Base-by-base conservation (phyloP, 2,329 filamentous ascomycete species). In the Thielaviopsis euricoi region DNA sequence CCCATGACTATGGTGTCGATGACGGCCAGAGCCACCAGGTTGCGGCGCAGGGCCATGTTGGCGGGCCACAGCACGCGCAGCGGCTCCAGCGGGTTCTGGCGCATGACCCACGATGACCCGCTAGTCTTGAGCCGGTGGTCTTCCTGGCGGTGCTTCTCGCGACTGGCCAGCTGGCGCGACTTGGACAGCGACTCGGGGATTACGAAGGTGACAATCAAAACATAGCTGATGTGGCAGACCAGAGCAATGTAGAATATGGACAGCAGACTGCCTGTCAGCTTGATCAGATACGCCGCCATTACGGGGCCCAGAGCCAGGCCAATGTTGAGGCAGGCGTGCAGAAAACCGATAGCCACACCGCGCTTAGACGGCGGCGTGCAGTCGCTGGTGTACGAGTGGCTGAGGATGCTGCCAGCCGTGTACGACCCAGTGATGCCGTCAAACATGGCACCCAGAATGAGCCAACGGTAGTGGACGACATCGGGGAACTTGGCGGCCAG, bases 341-440 rank as follows among this genome's bases (percentile, higher is more conserved):
- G 85, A 67, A 90, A 91, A 6, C 89, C 90, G 68, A 97, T 93
- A 4, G 83, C 81, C 7, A 95, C 86, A 60, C 85, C 87, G 21
- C 93, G 82, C 65, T 81, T 81, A 29, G 86, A 85, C 0, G 89
- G 87, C 3, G 86, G 75, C 0, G 89, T 91, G 69, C 89, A 95
- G 69, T 98, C 93, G 48, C 88, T 84, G 13, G 87, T 85, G 69
- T 97, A 98, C 0, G 91, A 89, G 68, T 94, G 85, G 22, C 82
- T 83, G 59, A 95, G 73, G 21, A 85, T 73, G 52, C 85, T 86
- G 26, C 85, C 85, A 0, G 88, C 81, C 1, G 89, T 95, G 67
- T 96, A 95, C 0, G 90, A 95, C 7, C 93, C 93, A 10, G 83
- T 83, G 5, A 95, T 66, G 4, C 93, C 93, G 66, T 98, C 93